Evolutionary conservation across 352 stramenopile species (phyloP), one percentile per base, ranked within the genome.

Genomic region (Pythium aphanidermatum): DNA sequence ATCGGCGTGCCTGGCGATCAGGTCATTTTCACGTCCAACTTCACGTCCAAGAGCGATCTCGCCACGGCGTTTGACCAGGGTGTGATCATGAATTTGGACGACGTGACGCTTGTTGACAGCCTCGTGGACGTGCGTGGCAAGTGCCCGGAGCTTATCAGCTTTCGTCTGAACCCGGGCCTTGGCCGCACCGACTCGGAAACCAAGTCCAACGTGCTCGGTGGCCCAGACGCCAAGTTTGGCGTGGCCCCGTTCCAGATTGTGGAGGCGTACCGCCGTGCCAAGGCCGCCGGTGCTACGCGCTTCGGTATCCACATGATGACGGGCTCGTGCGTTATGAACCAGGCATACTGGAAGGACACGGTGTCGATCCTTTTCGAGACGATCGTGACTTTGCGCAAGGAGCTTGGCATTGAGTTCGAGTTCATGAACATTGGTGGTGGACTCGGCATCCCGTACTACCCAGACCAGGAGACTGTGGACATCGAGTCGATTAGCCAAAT

Each of bases 241-340:
- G 82, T 95, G 14, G 62, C 83, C 12, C 79, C 76, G 7, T 93
- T 91, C 59, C 77, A 95, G 62, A 91, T 95, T 39, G 68, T 93
- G 13, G 81, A 94, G 28, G 83, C 81, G 24, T 95, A 95, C 60
- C 77, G 77, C 51, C 78, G 78, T 50, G 84, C 84, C 7, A 67
- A 93, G 55, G 70, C 74, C 29, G 70, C 73, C 1, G 84, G 84
- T 14, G 77, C 83, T 28, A 95, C 65, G 27, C 77, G 82, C 46
- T 95, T 95, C 58, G 84, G 84, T 38, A 92, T 95, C 46, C 84
- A 95, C 70, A 95, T 95, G 83, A 95, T 95, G 84, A 95, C 84
- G 17, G 84, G 84, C 24, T 92, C 78, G 27, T 95, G 83, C 40
- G 83, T 95, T 30, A 86, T 95, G 62, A 82, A 91, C 53, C 78